Evolutionary conservation across 495 filamentous ascomycete species (phyloP).

Genomic region (Penicillium mononematosum): DNA sequence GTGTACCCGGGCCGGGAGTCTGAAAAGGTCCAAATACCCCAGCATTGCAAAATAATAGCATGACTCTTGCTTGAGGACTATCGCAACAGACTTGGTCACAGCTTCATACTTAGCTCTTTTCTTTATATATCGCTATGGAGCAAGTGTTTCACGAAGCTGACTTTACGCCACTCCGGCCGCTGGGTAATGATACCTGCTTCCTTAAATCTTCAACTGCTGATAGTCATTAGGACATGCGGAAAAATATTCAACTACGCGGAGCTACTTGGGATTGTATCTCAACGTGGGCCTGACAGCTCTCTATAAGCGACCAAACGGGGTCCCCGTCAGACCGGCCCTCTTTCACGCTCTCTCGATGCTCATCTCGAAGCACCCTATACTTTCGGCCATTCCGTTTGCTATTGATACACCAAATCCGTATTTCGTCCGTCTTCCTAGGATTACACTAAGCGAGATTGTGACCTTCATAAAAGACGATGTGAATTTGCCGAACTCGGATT

Average conservation of each 20-base stretch:
- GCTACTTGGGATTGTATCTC: constrained; percentile 11
- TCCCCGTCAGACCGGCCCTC: constrained; percentile 7
- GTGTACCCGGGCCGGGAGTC: not conserved
- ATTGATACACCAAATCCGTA: constrained; percentile 2
- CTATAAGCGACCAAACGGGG: not conserved
- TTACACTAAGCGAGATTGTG: not conserved
- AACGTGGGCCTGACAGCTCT: constrained; percentile 13
- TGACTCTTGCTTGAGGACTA: too few relatives aligned
- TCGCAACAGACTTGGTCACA: too few relatives aligned
- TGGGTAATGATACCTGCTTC: not conserved
- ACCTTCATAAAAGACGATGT: not conserved
- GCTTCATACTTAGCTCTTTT: not conserved
- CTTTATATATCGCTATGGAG: not conserved
- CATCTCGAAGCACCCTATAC: constrained; percentile 12
- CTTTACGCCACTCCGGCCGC: not conserved
- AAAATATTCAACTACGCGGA: constrained; percentile 11
- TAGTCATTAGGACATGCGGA: constrained; percentile 6
- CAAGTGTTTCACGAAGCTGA: not conserved
- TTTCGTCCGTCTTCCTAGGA: constrained; percentile 6
- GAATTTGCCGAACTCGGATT: not conserved
- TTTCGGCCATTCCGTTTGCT: constrained; percentile 11
- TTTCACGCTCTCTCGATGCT: constrained; percentile 7
- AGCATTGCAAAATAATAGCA: too few relatives aligned
- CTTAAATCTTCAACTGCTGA: not conserved
- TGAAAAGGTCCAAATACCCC: not conserved